Base-by-base conservation (phyloP, 208 protist species). In the Porcisia deanei region DNA sequence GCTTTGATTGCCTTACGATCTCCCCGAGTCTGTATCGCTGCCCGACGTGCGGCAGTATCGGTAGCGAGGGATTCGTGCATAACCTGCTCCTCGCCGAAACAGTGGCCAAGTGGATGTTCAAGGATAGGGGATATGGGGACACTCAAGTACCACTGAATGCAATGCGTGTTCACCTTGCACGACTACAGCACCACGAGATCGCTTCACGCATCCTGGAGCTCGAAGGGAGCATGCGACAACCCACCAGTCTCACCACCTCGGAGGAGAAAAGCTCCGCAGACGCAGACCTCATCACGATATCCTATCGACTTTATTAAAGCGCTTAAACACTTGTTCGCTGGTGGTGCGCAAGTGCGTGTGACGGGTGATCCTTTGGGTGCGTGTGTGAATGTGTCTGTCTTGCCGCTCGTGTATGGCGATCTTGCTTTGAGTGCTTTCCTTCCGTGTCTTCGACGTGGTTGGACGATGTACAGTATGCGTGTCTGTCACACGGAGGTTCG, bases 91-190 rank as follows among this genome's bases (percentile, higher is more conserved):
- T 95, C 12, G 87, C 76, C 12, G 93, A 97, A 67, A 94, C 87
- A 18, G 84, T 97, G 5, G 89, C 89, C 47, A 97, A 97, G 84
- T 97, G 93, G 91, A 90, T 97, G 86, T 97, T 97, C 77, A 97
- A 97, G 80, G 93, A 97, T 71, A 77, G 82, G 34, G 90, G 93
- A 0, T 97, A 95, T 64, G 87, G 82, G 20, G 91, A 94, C 69
- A 63, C 95, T 43, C 87, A 97, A 73, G 84, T 82, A 9, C 86
- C 93, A 34, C 72, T 97, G 18, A 94, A 84, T 67, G 73, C 81
- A 61, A 92, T 97, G 74, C 91, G 93, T 20, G 69, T 94, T 66
- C 88, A 97, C 66, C 81, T 97, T 16, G 84, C 90, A 34, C 90
- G 92, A 41, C 93, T 97, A 53, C 80, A 80, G 20, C 90, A 87